Percentiles rank a stretch among this genome's conserved stretches.
Conservation (phyloP, 1,139 yeast genomes). For the Hyphopichia burtonii region DNA sequence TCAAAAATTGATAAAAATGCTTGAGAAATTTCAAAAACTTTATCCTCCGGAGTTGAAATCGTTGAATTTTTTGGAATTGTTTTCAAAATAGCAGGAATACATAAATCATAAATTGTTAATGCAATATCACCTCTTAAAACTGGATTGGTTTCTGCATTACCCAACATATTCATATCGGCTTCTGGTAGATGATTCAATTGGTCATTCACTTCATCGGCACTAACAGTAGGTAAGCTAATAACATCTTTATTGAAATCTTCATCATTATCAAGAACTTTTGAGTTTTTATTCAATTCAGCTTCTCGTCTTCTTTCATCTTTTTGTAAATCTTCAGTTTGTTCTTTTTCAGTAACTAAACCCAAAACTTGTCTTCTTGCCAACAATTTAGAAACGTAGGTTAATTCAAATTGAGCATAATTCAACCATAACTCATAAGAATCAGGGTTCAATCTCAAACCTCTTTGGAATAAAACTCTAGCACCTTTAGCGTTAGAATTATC, state of each 20-base stretch:
- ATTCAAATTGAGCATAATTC: constrained; percentile 84
- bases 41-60: constrained; percentile 27
- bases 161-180: constrained; percentile 82
- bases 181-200: constrained; percentile 78
- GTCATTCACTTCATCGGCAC: constrained; percentile 54
- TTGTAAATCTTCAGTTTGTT: constrained; percentile 56
- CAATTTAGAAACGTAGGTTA: constrained; percentile 79
- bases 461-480: constrained; percentile 82
- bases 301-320: constrained; percentile 35
- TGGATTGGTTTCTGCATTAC: constrained; percentile 83
- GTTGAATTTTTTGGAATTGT: constrained; percentile 27
- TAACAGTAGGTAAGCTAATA: constrained; percentile 49
- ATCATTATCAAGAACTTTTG: constrained; percentile 22
- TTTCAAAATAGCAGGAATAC: constrained; percentile 51
- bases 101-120: constrained; percentile 74
- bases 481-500: constrained; percentile 85
- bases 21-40: constrained; percentile 42
- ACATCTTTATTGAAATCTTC: constrained; percentile 36
- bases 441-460: constrained; percentile 80
- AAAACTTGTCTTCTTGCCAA: constrained; percentile 80
- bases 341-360: constrained; percentile 72
- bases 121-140: constrained; percentile 90
- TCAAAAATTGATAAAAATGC: constrained; percentile 60
- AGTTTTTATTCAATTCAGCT: constrained; percentile 11
- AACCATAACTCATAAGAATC: constrained; percentile 76